Percentiles rank a stretch among this genome's conserved stretches.
phyloP scores from a whole-genome alignment of 1,284 basidiomycete genomes.

The Rhodotorula sp. region DNA sequence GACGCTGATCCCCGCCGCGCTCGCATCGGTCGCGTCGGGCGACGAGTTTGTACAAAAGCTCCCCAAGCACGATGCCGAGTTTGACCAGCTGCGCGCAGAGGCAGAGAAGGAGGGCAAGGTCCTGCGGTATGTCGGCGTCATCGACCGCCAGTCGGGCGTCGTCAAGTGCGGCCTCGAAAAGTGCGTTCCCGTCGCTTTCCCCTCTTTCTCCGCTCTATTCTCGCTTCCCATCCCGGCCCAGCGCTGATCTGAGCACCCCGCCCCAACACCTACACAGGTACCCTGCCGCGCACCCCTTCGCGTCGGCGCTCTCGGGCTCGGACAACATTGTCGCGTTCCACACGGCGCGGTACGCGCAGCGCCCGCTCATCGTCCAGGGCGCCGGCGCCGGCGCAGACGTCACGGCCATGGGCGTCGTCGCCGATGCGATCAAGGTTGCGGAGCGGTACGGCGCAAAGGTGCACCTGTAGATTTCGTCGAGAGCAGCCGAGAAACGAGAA shows the following conservation, averaged over 20 bases:
- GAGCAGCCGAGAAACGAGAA: neutral
- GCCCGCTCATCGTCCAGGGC: conserved; percentile 90
- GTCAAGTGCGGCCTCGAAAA: conserved; percentile 86
- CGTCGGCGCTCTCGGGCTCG: conserved; percentile 88
- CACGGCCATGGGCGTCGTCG: conserved; percentile 95
- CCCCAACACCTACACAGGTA: conserved; percentile 61
- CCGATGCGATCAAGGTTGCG: conserved; percentile 59
- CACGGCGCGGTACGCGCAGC: conserved; percentile 73
- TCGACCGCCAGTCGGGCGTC: conserved; percentile 72
- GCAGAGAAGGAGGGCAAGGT: conserved; percentile 78
- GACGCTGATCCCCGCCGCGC: conserved; percentile 78
- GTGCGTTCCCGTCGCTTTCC: conserved; percentile 53
- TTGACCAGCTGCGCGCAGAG: conserved; percentile 70
- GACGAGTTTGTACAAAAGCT: conserved; percentile 80
- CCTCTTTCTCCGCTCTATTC: neutral
- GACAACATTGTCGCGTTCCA: conserved; percentile 99
- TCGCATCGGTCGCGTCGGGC: conserved; percentile 68
- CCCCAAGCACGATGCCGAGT: conserved; percentile 80
- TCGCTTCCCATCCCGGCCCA: no score
- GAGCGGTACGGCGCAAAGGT: conserved; percentile 31
- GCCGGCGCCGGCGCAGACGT: conserved; percentile 95
- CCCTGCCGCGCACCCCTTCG: conserved; percentile 84
- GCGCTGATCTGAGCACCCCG: conserved; percentile 15
- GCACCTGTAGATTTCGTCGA: conserved; percentile 16
- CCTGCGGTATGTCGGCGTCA: conserved; percentile 89